Base-by-base conservation (phyloP, 2,329 filamentous ascomycete genomes). In the Arthroderma sp. region DNA sequence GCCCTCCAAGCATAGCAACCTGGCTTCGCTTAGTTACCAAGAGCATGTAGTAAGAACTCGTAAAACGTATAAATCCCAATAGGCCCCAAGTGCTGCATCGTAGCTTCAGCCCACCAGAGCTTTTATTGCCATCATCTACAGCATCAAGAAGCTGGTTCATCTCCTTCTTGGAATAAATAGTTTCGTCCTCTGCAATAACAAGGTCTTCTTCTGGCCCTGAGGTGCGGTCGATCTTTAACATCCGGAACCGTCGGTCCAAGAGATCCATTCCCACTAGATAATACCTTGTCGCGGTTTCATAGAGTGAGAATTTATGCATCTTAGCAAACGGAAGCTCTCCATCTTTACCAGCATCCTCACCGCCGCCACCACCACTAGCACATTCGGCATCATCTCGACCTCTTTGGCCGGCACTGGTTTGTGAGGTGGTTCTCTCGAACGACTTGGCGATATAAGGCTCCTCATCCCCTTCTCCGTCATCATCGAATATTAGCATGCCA, bases 221-320 rank as follows among this genome's bases (percentile, higher is more conserved):
- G 4, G 88, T 95, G 49, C 93, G 84, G 69, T 97, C 91, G 64
- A 98, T 94, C 71, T 97, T 96, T 67, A 98, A 75, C 58, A 98
- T 89, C 55, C 91, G 84, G 71, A 93, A 97, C 25, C 87, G 83
- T 66, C 82, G 86, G 70, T 97, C 93, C 63, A 89, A 85, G 57
- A 95, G 83, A 68, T 98, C 93, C 55, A 88, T 87, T 13, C 93
- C 93, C 17, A 97, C 89, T 62, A 98, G 86, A 70, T 96, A 98
- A 71, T 93, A 98, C 55, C 89, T 82, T 57, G 85, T 89, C 11
- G 88, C 87, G 2, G 93, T 98, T 75, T 98, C 93, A 72, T 98
- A 97, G 21, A 98, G 76, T n/a, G 88, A 93, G 72, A 95, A 97
- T 67, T 93, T 94, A 76, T 96, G 90, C 89, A 98, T 95, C 57